These are phyloP conservation scores for Rheum nobile DNA, from an alignment of 148 eudicot species.

Conservation along the genomic window DNA sequence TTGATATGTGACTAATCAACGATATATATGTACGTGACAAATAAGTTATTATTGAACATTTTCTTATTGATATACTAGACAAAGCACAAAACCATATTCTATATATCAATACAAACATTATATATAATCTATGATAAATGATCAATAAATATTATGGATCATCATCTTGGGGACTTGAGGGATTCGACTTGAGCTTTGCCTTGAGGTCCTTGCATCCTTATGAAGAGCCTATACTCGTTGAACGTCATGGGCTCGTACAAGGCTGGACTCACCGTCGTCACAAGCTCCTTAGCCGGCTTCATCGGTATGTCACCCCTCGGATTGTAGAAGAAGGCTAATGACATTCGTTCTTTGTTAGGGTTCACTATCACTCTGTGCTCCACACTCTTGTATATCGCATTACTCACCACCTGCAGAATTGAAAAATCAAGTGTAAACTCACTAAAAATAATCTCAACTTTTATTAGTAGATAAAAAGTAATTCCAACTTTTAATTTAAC, in stretches of 20 bases:
- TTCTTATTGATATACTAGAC: neutral
- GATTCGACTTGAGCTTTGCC: conserved; percentile 82
- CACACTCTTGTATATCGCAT: conserved; percentile 69
- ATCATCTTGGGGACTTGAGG: conserved; percentile 30
- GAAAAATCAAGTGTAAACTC: no score
- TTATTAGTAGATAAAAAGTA: no score
- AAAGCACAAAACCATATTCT: neutral
- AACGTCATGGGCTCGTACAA: conserved; percentile 59
- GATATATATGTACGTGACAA: neutral
- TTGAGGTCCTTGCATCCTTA: conserved; percentile 62
- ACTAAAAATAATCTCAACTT: no score
- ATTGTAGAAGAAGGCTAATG: conserved; percentile 73
- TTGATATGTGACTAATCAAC: neutral
- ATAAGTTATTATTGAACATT: neutral
- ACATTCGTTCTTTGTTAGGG: conserved; percentile 50
- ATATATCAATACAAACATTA: neutral
- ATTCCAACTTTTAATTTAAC: no score
- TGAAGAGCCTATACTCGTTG: conserved; percentile 59
- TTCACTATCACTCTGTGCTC: conserved; percentile 85
- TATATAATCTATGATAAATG: neutral
- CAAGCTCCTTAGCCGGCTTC: conserved; percentile 44
- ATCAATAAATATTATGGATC: neutral
- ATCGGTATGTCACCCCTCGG: conserved; percentile 61
- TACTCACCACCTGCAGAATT: conserved; percentile 50
- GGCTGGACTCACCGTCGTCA: conserved; percentile 41